phyloP scores from a whole-genome alignment of 2,329 filamentous ascomycete species.

The Chaetomium globosum region DNA sequence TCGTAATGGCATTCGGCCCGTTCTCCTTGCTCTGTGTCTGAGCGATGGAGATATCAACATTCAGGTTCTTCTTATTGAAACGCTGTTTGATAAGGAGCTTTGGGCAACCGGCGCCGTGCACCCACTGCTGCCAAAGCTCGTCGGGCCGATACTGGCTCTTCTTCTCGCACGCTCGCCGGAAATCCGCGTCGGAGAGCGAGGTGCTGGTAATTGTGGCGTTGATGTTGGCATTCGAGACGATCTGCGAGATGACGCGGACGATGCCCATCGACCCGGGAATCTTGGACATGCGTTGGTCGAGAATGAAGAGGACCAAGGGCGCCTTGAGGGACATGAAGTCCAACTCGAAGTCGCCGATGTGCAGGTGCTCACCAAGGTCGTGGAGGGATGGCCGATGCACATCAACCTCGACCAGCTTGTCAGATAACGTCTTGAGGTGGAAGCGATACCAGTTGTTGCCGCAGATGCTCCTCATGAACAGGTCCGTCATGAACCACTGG shows the following conservation, averaged over 20 bases:
- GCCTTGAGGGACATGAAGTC: conserved; percentile 93
- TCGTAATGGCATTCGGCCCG: conserved; percentile 49
- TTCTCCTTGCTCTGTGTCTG: conserved; percentile 63
- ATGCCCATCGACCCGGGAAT: conserved; percentile 82
- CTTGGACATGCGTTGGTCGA: conserved; percentile 89
- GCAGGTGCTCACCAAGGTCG: conserved; percentile 74
- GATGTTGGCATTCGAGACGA: conserved; percentile 82
- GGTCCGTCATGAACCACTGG: conserved; percentile 91
- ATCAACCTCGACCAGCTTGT: conserved; percentile 80
- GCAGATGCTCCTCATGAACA: conserved; percentile 86
- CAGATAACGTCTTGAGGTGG: conserved; percentile 80
- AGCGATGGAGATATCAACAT: conserved; percentile 85
- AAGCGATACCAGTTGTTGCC: conserved; percentile 95
- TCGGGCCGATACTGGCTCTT: conserved; percentile 85
- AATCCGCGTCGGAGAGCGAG: conserved; percentile 51
- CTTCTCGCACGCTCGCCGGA: conserved; percentile 84
- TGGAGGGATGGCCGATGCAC: conserved; percentile 79
- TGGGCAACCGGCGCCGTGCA: conserved; percentile 84
- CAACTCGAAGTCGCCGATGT: conserved; percentile 80
- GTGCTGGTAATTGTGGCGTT: conserved; percentile 42
- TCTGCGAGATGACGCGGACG: conserved; percentile 79
- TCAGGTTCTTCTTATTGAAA: conserved; percentile 97
- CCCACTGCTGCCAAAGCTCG: conserved; percentile 91
- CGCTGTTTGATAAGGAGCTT: conserved; percentile 81
- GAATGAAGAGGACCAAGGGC: conserved; percentile 85